Evolutionary conservation across 2,329 filamentous ascomycete species (phyloP).

Genomic region (Rosellinia necatrix): DNA sequence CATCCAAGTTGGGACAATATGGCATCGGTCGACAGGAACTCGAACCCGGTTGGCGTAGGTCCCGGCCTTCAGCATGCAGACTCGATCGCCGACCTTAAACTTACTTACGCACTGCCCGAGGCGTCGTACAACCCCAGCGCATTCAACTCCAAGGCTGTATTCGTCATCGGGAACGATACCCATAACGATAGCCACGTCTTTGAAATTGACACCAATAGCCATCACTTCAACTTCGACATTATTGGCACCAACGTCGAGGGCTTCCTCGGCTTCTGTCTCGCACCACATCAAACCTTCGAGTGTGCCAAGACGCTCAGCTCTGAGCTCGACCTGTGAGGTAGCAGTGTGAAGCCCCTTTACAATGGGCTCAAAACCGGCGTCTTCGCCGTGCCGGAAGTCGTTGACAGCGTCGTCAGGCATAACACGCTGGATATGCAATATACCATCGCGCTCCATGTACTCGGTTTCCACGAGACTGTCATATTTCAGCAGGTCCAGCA

Average conservation of each 20-base stretch:
- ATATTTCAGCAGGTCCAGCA: conserved; percentile 14
- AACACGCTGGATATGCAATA: conserved; percentile 35
- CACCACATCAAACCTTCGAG: conserved; percentile 31
- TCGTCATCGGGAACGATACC: conserved; percentile 33
- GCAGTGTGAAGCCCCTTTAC: conserved; percentile 21
- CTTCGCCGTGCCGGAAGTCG: conserved; percentile 20
- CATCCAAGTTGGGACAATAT: conserved; percentile 41
- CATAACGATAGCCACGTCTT: conserved; percentile 42
- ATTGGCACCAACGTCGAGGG: conserved; percentile 25
- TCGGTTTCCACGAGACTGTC: conserved; percentile 32
- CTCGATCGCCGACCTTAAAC: conserved; percentile 5
- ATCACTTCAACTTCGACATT: conserved; percentile 42
- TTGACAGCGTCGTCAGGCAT: conserved; percentile 36
- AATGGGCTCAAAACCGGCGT: conserved; percentile 12
- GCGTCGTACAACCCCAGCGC: conserved; percentile 13
- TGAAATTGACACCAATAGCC: conserved; percentile 46
- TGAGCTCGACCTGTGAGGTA: conserved; percentile 19
- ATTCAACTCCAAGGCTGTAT: conserved; percentile 32
- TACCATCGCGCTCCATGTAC: conserved; percentile 38
- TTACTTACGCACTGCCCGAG: neutral
- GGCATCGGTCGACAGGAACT: neutral
- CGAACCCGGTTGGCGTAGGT: conserved; percentile 30
- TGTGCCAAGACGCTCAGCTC: conserved; percentile 29
- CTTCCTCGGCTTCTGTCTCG: conserved; percentile 14
- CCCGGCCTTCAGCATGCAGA: neutral